Evolutionary conservation across 345 rosid genomes (phyloP).

Genomic region (Aethionema arabicum): DNA sequence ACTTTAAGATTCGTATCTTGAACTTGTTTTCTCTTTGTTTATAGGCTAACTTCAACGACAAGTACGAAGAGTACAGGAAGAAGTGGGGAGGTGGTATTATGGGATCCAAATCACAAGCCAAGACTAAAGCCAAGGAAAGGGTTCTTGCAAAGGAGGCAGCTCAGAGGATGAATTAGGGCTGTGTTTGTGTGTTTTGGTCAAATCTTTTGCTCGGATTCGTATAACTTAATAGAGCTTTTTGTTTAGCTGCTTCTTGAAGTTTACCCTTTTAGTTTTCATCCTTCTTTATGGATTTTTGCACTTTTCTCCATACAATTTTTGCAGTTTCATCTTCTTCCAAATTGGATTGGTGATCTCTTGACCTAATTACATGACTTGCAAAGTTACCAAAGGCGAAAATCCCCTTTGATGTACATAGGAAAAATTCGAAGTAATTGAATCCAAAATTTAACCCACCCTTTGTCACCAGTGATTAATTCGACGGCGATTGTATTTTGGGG

Average conservation of each 20-base stretch:
- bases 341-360: not conserved
- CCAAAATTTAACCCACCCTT: too few relatives aligned
- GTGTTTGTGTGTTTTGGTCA: not conserved
- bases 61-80: constrained; percentile 74
- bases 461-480: too few relatives aligned
- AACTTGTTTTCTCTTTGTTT: constrained; percentile 6
- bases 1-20: not conserved
- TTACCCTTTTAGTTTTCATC: constrained; percentile 4
- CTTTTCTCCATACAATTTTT: constrained; percentile 6
- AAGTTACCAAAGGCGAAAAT: not conserved
- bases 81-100: constrained; percentile 88
- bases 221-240: constrained; percentile 29
- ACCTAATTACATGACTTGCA: not conserved
- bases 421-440: too few relatives aligned
- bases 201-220: constrained; percentile 21
- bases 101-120: constrained; percentile 83
- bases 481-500: too few relatives aligned
- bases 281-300: constrained; percentile 13
- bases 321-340: constrained; percentile 13
- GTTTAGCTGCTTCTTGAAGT: constrained; percentile 24
- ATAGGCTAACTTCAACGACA: constrained; percentile 74
- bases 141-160: constrained; percentile 73
- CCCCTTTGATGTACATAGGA: too few relatives aligned
- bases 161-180: constrained; percentile 53
- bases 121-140: constrained; percentile 68